A percentile compares a stretch with the other conserved stretches of the same genome.
phyloP scores from a whole-genome alignment of 441 rosid genomes.

The Gossypium lobatum region DNA sequence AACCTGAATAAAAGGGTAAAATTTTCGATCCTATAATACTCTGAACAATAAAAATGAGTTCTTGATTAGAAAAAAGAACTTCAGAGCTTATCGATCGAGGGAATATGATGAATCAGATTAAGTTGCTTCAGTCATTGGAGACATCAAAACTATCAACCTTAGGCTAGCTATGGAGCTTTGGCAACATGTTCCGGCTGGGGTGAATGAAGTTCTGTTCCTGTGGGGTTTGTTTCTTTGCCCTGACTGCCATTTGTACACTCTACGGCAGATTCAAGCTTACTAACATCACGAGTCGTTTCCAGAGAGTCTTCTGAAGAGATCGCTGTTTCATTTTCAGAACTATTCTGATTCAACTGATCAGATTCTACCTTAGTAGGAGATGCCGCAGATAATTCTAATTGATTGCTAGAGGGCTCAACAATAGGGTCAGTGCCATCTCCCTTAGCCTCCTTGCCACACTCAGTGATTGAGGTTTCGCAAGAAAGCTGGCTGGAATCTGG shows the following conservation, averaged over 20 bases:
- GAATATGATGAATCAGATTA: not conserved
- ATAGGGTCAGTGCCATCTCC: constrained; percentile 12
- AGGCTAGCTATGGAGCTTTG: constrained; percentile 9
- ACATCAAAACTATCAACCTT: constrained; percentile 3
- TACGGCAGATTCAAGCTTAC: not conserved
- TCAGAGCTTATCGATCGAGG: not conserved
- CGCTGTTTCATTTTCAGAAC: constrained; percentile 12
- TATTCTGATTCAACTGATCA: constrained; percentile 12
- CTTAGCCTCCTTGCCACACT: constrained; percentile 11
- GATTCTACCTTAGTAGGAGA: constrained; percentile 17
- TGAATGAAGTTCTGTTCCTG: too few species aligned
- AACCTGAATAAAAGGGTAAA: not conserved
- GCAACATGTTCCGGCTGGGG: not conserved
- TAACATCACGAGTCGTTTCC: constrained; percentile 2
- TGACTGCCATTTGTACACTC: not conserved
- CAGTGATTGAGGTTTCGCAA: not conserved
- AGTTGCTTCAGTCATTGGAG: not conserved
- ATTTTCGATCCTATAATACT: not conserved
- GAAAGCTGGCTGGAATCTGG: constrained; percentile 16
- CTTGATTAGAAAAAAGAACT: not conserved
- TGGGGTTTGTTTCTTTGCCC: too few species aligned
- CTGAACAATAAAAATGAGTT: not conserved
- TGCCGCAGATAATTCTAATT: constrained; percentile 16
- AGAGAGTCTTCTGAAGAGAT: constrained; percentile 16
- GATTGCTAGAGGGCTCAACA: constrained; percentile 15